Percentiles rank a stretch among this genome's conserved stretches.
These are phyloP conservation scores for Naganishia kalamii DNA, from an alignment of 768 basidiomycete genomes.

Conservation along the genomic window DNA sequence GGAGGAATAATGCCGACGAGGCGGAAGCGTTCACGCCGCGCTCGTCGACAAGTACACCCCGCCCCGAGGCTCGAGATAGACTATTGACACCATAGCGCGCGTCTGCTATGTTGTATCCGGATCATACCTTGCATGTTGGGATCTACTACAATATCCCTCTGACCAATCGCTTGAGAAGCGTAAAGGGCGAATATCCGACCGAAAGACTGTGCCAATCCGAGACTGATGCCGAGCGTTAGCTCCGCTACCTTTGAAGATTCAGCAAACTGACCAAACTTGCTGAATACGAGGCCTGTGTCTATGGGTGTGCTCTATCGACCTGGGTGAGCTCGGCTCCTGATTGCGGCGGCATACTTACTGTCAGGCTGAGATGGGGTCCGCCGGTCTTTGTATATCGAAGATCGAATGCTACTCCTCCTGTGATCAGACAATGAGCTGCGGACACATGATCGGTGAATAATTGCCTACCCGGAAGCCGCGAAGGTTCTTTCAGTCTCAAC, in stretches of 20 bases:
- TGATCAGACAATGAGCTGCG: neutral
- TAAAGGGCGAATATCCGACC: neutral
- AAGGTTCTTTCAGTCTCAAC: slow-evolving; percentile 74
- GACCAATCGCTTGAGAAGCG: neutral
- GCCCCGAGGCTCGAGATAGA: neutral
- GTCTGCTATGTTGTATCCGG: neutral
- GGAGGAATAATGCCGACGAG: neutral
- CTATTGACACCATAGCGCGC: neutral
- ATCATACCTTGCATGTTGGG: neutral
- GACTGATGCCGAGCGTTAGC: neutral
- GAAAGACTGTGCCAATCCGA: neutral
- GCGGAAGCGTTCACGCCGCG: neutral
- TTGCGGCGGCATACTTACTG: neutral
- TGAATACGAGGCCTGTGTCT: neutral
- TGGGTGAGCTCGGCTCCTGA: neutral
- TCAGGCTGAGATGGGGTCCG: neutral
- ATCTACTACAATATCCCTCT: neutral
- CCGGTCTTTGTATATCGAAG: neutral
- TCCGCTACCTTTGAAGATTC: neutral
- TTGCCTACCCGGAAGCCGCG: slow-evolving; percentile 66
- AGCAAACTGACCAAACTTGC: slow-evolving; percentile 4
- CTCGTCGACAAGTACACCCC: neutral
- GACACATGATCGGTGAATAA: neutral
- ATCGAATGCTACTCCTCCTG: slow-evolving; percentile 2
- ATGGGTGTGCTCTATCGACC: neutral